Conservation (phyloP, 1,284 basidiomycete genomes). For the Pseudomicrostroma phylloplanum region DNA sequence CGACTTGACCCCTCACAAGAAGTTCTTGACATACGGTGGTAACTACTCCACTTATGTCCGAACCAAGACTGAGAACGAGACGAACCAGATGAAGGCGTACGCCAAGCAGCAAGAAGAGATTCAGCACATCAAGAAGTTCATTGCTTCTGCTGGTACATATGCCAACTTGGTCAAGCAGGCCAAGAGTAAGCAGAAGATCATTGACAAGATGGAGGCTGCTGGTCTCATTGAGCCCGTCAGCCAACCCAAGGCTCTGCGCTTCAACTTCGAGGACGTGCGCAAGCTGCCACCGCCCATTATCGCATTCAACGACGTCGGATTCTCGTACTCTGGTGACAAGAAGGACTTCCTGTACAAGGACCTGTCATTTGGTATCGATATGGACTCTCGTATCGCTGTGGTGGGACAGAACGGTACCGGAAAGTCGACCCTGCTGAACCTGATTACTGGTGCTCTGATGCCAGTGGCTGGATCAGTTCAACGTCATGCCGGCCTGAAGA, state of each 20-base stretch:
- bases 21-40: conserved; percentile 78
- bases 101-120: conserved; percentile 97
- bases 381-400: conserved; percentile 93
- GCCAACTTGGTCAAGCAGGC: conserved; percentile 97
- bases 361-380: conserved; percentile 75
- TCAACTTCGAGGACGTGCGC: conserved; percentile 92
- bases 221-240: conserved; percentile 88
- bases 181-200: conserved; percentile 95
- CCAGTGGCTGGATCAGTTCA: conserved; percentile 78
- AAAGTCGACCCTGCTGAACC: conserved; percentile 92
- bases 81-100: conserved; percentile 99
- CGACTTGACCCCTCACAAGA: conserved; percentile 84
- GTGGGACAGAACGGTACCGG: conserved; percentile 97
- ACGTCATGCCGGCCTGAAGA: conserved; percentile 79
- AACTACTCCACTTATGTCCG: conserved; percentile 95
- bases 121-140: conserved; percentile 92
- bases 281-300: conserved; percentile 95
- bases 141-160: conserved; percentile 95
- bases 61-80: conserved; percentile 93
- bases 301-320: conserved; percentile 88
- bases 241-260: conserved; percentile 65
- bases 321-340: conserved; percentile 84
- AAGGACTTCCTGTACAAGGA: conserved; percentile 81
- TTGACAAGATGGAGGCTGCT: conserved; percentile 99
- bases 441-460: conserved; percentile 78